Conservation (phyloP, 371 early-diverging fungal species). For the Parasitella parasitica region DNA sequence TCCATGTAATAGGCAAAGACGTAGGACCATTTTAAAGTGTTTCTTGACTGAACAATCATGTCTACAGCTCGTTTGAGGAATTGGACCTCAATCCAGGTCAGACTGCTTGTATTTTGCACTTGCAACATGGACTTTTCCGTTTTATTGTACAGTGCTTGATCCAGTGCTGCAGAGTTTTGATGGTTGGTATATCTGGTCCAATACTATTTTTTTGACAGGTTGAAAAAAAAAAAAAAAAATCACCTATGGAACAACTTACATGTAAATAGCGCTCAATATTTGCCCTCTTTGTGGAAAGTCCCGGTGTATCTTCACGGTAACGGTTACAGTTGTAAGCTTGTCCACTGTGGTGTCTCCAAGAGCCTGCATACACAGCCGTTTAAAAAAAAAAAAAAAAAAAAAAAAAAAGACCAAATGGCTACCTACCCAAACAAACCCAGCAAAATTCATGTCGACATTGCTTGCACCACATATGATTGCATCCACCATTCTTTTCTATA, state of each 20-base stretch:
- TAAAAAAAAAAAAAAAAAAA: too few species aligned
- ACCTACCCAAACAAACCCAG: slow-evolving; percentile 78
- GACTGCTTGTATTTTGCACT: slow-evolving; percentile 81
- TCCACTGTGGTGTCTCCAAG: neutral
- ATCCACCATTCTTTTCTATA: slow-evolving; percentile 97
- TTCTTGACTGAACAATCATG: slow-evolving; percentile 82
- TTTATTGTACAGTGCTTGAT: slow-evolving; percentile 77
- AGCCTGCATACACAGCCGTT: neutral
- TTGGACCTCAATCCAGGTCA: slow-evolving; percentile 98
- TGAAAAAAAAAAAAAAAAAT: neutral
- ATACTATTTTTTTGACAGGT: slow-evolving; percentile 56
- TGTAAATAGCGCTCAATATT: slow-evolving; percentile 92
- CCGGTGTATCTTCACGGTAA: slow-evolving; percentile 65
- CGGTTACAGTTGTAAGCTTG: slow-evolving; percentile 72
- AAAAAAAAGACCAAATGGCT: too few species aligned
- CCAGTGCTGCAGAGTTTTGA: slow-evolving; percentile 89
- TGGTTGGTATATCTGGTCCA: slow-evolving; percentile 96
- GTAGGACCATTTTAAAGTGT: slow-evolving; percentile 95
- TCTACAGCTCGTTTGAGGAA: slow-evolving; percentile 92
- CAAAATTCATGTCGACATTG: slow-evolving; percentile 87
- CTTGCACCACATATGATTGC: slow-evolving; percentile 93
- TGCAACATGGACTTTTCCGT: slow-evolving; percentile 95
- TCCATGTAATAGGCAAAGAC: slow-evolving; percentile 91
- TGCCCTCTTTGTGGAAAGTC: slow-evolving; percentile 67
- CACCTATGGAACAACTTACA: too few species aligned